Conservation (phyloP, 441 rosid species). For the California macrophylla region DNA sequence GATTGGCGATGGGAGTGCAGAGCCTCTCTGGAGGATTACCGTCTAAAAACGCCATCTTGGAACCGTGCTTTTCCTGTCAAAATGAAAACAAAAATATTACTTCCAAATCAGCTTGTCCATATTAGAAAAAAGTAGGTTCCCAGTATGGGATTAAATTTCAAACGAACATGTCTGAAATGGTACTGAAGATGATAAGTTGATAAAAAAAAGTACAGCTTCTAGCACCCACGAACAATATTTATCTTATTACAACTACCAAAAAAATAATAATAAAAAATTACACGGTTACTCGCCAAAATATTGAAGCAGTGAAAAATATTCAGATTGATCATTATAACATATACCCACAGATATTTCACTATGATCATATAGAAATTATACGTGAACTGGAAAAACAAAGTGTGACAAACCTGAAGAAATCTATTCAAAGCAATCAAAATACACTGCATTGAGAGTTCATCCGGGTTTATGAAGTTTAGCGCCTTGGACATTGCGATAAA, state of each 20-base stretch:
- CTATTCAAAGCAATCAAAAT: constrained; percentile 80
- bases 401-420: constrained; percentile 67
- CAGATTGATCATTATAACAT: background rate
- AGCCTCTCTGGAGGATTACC: constrained; percentile 97
- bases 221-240: background rate
- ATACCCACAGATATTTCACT: background rate
- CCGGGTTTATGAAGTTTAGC: constrained; percentile 77
- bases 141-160: background rate
- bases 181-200: background rate
- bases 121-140: constrained; percentile 4
- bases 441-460: constrained; percentile 90
- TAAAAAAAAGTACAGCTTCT: background rate
- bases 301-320: background rate
- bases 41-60: constrained; percentile 95
- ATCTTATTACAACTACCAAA: background rate
- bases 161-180: background rate
- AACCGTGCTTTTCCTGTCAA: constrained; percentile 86
- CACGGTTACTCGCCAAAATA: background rate
- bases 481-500: constrained; percentile 98
- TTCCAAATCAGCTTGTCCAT: constrained; percentile 10
- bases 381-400: background rate
- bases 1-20: constrained; percentile 75
- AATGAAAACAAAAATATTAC: background rate
- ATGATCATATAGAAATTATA: constrained; percentile 4
- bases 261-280: no score